Conservation (phyloP, 768 basidiomycete species). For the Lyophyllum atratum region DNA sequence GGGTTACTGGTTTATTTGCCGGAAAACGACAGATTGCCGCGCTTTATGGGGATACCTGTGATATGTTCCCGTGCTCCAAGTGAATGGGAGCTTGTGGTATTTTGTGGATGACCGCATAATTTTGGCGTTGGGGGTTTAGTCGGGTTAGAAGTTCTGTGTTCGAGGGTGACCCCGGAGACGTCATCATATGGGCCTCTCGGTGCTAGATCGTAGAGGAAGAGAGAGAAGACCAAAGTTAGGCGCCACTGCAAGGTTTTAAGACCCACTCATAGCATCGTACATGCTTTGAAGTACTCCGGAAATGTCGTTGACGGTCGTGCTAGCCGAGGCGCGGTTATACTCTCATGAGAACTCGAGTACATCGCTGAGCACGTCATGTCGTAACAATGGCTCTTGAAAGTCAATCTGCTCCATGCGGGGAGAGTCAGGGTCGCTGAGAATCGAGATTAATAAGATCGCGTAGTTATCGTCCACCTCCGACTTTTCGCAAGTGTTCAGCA, state of each 20-base stretch:
- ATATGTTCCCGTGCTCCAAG: neutral
- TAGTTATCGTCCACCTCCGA: neutral
- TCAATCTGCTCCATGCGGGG: neutral
- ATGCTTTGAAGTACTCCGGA: no score
- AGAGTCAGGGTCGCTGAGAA: conserved; percentile 7
- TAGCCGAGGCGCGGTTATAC: neutral
- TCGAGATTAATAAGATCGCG: conserved; percentile 7
- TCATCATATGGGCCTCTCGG: no score
- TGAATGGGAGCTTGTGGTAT: no score
- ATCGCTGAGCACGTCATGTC: neutral
- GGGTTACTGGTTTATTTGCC: neutral
- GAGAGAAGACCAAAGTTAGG: no score
- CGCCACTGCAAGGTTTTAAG: no score
- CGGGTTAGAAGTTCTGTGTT: neutral
- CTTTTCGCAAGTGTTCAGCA: neutral
- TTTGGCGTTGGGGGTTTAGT: neutral
- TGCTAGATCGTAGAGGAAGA: no score
- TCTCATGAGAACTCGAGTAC: no score
- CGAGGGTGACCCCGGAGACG: no score
- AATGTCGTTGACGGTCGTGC: no score
- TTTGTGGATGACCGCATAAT: no score
- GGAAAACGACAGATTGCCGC: neutral
- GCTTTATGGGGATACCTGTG: neutral
- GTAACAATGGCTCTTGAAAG: neutral
- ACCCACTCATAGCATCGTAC: no score